Conservation (phyloP, 192 early-diverging fungal genomes). For the Coemansia sp. region DNA sequence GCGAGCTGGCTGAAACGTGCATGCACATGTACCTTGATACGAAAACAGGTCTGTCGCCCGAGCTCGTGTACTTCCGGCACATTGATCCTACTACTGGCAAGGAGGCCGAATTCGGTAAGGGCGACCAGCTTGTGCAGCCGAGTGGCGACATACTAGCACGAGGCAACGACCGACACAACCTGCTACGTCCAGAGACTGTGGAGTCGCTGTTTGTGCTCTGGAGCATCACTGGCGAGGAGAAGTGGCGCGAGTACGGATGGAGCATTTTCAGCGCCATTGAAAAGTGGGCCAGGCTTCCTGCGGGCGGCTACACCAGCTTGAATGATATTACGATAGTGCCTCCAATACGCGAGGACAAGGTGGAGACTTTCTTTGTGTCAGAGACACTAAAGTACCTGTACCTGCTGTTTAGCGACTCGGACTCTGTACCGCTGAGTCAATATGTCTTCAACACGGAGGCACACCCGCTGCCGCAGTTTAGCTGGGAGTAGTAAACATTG, state of each 20-base stretch:
- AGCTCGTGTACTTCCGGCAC: slow-evolving; percentile 24
- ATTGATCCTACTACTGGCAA: neutral
- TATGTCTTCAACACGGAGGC: slow-evolving; percentile 96
- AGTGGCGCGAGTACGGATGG: slow-evolving; percentile 76
- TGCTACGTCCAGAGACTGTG: slow-evolving; percentile 86
- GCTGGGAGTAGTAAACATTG: slow-evolving; percentile 7
- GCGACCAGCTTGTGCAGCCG: slow-evolving; percentile 17
- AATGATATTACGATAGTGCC: slow-evolving; percentile 24
- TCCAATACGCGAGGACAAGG: slow-evolving; percentile 22
- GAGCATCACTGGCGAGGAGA: slow-evolving; percentile 75
- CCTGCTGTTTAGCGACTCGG: slow-evolving; percentile 69
- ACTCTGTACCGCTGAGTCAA: slow-evolving; percentile 65
- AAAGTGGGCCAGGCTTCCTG: slow-evolving; percentile 60
- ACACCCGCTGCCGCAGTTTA: slow-evolving; percentile 66
- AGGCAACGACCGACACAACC: slow-evolving; percentile 33
- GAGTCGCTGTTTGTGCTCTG: slow-evolving; percentile 85
- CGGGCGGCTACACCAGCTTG: slow-evolving; percentile 59
- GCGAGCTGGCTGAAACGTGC: slow-evolving; percentile 77
- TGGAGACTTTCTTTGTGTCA: slow-evolving; percentile 80
- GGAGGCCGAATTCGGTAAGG: neutral
- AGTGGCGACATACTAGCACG: slow-evolving; percentile 34
- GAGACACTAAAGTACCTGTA: slow-evolving; percentile 96
- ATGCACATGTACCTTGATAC: slow-evolving; percentile 80
- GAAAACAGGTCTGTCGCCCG: slow-evolving; percentile 73
- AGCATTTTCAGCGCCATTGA: slow-evolving; percentile 82